Evolutionary conservation across 495 filamentous ascomycete genomes (phyloP).

Genomic region (Evansstolkia leycettana): DNA sequence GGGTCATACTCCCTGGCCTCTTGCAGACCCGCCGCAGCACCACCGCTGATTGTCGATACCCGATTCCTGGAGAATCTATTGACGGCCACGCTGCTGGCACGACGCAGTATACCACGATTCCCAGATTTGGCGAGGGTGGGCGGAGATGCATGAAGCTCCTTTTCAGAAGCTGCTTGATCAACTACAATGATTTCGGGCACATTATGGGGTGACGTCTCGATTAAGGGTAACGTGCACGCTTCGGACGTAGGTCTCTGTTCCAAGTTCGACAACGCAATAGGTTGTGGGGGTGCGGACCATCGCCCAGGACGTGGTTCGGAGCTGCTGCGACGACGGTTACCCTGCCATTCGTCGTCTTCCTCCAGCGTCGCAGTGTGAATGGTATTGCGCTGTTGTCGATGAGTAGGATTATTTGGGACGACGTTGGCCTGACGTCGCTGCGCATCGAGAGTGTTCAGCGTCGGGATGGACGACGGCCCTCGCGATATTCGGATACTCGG

Average conservation of each 20-base stretch:
- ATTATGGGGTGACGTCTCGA: conserved; percentile 22
- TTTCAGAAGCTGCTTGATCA: neutral
- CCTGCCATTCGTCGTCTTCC: conserved; percentile 22
- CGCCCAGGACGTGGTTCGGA: conserved; percentile 32
- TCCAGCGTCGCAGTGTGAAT: conserved; percentile 1
- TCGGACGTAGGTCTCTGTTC: no score
- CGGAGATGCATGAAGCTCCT: neutral
- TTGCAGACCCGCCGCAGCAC: conserved; percentile 3
- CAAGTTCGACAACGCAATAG: conserved; percentile 5
- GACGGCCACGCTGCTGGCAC: conserved; percentile 21
- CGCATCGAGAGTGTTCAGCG: neutral
- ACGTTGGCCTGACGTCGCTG: no score
- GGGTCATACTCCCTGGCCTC: conserved; percentile 35
- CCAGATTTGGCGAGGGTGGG: conserved; percentile 2
- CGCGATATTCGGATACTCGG: conserved; percentile 1
- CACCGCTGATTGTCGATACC: conserved; percentile 20
- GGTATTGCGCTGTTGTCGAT: neutral
- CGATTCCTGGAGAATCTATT: conserved; percentile 25
- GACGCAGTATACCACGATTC: conserved; percentile 16
- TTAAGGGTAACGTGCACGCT: conserved; percentile 20
- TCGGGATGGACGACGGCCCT: neutral
- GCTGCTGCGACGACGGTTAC: conserved; percentile 30
- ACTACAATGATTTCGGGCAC: conserved; percentile 4
- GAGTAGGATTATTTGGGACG: no score
- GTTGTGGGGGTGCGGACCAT: conserved; percentile 22